Conservation (phyloP, 2,329 filamentous ascomycete species). For the Bertia moriformis region DNA sequence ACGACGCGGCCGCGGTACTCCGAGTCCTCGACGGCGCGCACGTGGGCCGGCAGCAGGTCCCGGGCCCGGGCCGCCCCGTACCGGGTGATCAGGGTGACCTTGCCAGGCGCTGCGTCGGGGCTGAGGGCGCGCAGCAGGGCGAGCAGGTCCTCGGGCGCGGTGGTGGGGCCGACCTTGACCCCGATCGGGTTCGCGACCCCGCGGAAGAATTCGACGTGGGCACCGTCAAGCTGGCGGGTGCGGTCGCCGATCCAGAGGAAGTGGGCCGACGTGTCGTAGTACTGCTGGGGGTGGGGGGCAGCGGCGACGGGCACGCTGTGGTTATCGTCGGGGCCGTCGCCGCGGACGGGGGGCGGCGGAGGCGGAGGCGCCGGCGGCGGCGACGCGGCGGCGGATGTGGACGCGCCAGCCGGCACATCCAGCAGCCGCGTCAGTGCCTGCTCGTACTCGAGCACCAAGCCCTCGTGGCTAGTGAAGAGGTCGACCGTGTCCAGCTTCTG, state of each 20-base stretch:
- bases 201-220: constrained; percentile 93
- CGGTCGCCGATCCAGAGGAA: constrained; percentile 98
- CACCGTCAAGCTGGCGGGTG: constrained; percentile 81
- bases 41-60: constrained; percentile 66
- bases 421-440: constrained; percentile 68
- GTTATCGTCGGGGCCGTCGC: constrained; percentile 6
- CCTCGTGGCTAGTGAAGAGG: constrained; percentile 90
- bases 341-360: constrained; percentile 9
- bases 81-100: constrained; percentile 89
- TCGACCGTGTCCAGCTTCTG: constrained; percentile 82
- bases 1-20: constrained; percentile 57
- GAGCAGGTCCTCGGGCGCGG: constrained; percentile 62
- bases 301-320: constrained; percentile 4
- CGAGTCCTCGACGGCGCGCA: constrained; percentile 72
- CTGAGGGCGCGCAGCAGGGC: constrained; percentile 73
- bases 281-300: constrained; percentile 34
- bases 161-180: constrained; percentile 86
- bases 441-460: constrained; percentile 86
- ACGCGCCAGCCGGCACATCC: too few species aligned
- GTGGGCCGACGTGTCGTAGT: constrained; percentile 88
- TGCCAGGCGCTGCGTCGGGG: constrained; percentile 67
- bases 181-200: constrained; percentile 92
- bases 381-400: constrained; percentile 34
- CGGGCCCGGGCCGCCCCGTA: constrained; percentile 73
- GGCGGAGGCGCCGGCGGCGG: constrained; percentile 11